Evolutionary conservation across 768 basidiomycete species (phyloP), one percentile per base, ranked within the genome.

Genomic region (Russula earlei): DNA sequence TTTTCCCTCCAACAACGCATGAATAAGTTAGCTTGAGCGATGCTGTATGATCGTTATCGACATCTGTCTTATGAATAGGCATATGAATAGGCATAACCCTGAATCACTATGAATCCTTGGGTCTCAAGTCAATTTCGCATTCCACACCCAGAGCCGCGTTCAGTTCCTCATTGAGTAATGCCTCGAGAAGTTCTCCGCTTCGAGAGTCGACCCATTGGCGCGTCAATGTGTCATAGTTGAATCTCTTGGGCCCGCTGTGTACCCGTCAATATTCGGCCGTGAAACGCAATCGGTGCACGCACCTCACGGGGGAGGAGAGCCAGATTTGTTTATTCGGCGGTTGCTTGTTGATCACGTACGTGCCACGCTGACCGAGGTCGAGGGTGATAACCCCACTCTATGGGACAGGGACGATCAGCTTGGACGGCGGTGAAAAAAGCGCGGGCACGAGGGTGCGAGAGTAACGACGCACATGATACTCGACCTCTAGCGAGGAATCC

Each of bases 311-410:
- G 9, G 88, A 91, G 4, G 91, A 93, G 19, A 96, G 75, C 93
- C 93, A 96, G 63, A 96, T 95, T 67, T 96, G 93, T 72, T 91
- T 91, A 68, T 96, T 96, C 6, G 93, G 93, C 11, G 93, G 93
- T 67, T 96, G 93, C 74, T 95, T 96, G 71, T 96, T 96, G 71
- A 96, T 85, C 27, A 95, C 93, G 71, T 95, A 96, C 11, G 88
- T 95, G 14, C 91, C 91, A 53, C 83, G 72, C 38, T 76, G 71
- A 29, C 84, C 91, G 15, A 94, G 75, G 47, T 74, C 75, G 42
- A 95, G 78, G 1, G 92, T 96, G 33, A 96, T 68, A 29, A 96
- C 93, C n/a, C 93, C 93, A 64, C 85, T 84, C 93, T 57, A 29
- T 20, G 42, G 37, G 41, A 45, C 19, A 38, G 20, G 19, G 37